These are phyloP conservation scores for Podospora anserina DNA, from an alignment of 495 filamentous ascomycete species.

Conservation along the genomic window DNA sequence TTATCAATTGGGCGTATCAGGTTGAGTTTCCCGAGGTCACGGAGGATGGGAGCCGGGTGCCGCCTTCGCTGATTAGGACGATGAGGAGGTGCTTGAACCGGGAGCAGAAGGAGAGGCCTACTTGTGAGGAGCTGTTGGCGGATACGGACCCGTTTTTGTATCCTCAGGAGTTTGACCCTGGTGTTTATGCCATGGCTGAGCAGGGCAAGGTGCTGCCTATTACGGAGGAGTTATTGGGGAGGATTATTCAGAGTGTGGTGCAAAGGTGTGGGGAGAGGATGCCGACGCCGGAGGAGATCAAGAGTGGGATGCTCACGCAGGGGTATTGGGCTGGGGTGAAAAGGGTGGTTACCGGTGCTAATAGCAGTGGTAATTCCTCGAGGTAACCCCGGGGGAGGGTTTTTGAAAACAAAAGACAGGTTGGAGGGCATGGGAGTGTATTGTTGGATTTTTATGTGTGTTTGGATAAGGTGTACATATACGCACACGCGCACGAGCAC, in stretches of 20 bases:
- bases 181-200: conserved; percentile 35
- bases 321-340: conserved; percentile 54
- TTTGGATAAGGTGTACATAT: background rate
- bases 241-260: conserved; percentile 74
- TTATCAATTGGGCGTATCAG: conserved; percentile 78
- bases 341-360: conserved; percentile 34
- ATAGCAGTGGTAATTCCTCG: background rate
- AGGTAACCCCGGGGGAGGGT: background rate
- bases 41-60: conserved; percentile 68
- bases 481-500: background rate
- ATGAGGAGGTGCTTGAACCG: conserved; percentile 77
- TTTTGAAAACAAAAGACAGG: background rate
- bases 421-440: background rate
- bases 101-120: conserved; percentile 72
- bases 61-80: conserved; percentile 65
- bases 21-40: conserved; percentile 79
- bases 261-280: conserved; percentile 66
- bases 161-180: conserved; percentile 56
- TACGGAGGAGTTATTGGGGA: conserved; percentile 68
- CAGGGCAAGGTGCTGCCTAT: conserved; percentile 65
- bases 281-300: conserved; percentile 65
- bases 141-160: conserved; percentile 76
- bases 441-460: background rate
- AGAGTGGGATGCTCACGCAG: conserved; percentile 61
- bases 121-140: conserved; percentile 69